Evolutionary conservation across 371 early-diverging fungal species (phyloP).

Genomic region (Mortierella sp.): DNA sequence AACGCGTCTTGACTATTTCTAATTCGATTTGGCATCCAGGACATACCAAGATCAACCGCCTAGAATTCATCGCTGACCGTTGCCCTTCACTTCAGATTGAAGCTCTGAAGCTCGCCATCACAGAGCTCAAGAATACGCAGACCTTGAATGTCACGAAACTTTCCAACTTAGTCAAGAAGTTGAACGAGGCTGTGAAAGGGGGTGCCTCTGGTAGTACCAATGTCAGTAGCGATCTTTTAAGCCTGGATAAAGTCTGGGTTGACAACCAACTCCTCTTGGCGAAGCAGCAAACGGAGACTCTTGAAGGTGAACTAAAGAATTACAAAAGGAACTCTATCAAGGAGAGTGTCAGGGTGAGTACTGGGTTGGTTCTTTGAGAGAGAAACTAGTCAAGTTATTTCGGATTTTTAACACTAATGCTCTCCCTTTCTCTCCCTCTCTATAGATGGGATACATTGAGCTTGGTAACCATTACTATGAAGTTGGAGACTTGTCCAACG

Average conservation of each 20-base stretch:
- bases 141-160: constrained; percentile 68
- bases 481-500: constrained; percentile 74
- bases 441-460: constrained; percentile 77
- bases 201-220: constrained; percentile 32
- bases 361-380: not conserved
- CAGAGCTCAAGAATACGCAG: constrained; percentile 59
- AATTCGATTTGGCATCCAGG: constrained; percentile 53
- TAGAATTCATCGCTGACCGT: constrained; percentile 80
- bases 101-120: constrained; percentile 70
- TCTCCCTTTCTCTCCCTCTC: not conserved
- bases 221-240: constrained; percentile 33
- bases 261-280: constrained; percentile 58
- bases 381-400: not conserved
- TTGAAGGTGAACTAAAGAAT: constrained; percentile 79
- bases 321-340: constrained; percentile 79
- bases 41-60: constrained; percentile 73
- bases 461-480: constrained; percentile 80
- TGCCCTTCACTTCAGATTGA: constrained; percentile 76
- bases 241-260: constrained; percentile 70
- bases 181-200: constrained; percentile 62
- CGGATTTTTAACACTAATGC: not conserved
- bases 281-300: constrained; percentile 62
- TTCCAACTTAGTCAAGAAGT: constrained; percentile 52
- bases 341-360: constrained; percentile 83
- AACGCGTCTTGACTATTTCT: not conserved